A percentile compares a stretch with the other conserved stretches of the same genome.
phyloP scores from a whole-genome alignment of 2,329 filamentous ascomycete genomes.

The Arachnopeziza araneosa region DNA sequence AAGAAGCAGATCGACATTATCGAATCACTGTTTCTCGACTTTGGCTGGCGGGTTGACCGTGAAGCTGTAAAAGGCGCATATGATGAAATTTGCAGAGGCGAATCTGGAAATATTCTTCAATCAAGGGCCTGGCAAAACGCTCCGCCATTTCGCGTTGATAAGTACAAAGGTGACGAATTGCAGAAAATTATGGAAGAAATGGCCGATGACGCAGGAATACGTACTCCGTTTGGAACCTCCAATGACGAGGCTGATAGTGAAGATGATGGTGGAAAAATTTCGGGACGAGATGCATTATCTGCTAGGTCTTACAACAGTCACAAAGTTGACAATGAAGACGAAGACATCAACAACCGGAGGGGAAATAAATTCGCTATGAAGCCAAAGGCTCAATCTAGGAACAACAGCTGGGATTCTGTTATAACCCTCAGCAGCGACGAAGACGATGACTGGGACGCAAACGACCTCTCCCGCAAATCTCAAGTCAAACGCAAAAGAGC shows the following conservation, averaged over 20 bases:
- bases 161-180: constrained; percentile 4
- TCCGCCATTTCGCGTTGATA: constrained; percentile 10
- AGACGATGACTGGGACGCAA: too few species aligned
- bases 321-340: too few species aligned
- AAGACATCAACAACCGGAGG: too few species aligned
- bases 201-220: neutral
- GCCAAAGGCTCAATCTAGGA: too few species aligned
- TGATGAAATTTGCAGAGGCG: constrained; percentile 2
- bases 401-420: too few species aligned
- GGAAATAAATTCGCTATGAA: too few species aligned
- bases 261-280: too few species aligned
- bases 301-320: too few species aligned
- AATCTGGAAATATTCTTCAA: constrained; percentile 1
- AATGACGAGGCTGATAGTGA: neutral
- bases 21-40: constrained; percentile 13
- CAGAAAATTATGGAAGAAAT: neutral
- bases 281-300: too few species aligned
- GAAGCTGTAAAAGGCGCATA: constrained; percentile 5
- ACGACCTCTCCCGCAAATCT: too few species aligned
- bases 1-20: constrained; percentile 5
- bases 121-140: constrained; percentile 2
- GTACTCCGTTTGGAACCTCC: neutral
- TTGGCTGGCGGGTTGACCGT: constrained; percentile 15
- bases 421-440: too few species aligned
- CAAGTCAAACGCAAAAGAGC: too few species aligned